Conservation (phyloP, 805 yeast genomes). For the Candida oleophila region DNA sequence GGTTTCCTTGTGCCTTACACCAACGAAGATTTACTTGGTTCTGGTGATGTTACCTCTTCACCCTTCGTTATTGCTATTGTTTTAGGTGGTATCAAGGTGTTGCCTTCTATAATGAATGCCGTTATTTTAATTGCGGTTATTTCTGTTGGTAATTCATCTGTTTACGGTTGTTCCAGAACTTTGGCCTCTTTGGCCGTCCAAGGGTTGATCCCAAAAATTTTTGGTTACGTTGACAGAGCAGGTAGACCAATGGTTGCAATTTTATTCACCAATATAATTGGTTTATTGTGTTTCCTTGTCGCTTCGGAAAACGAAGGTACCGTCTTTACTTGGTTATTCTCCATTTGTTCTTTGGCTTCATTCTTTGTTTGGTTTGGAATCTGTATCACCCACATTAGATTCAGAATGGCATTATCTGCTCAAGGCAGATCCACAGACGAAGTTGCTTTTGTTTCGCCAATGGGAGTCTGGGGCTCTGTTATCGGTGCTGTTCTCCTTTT, state of each 20-base stretch:
- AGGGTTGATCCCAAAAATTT: conserved; percentile 53
- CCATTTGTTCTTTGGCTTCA: conserved; percentile 28
- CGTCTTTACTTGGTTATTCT: conserved; percentile 30
- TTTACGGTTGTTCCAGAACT: conserved; percentile 64
- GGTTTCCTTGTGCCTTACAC: conserved; percentile 55
- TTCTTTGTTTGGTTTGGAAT: conserved; percentile 31
- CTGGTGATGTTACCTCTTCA: conserved; percentile 52
- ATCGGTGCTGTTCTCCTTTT: conserved; percentile 27
- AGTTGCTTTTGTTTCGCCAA: conserved; percentile 24
- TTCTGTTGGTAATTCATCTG: conserved; percentile 68
- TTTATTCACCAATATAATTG: conserved; percentile 19
- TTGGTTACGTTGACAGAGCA: conserved; percentile 28
- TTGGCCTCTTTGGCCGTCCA: conserved; percentile 59
- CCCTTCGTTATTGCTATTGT: conserved; percentile 67
- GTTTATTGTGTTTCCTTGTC: conserved; percentile 28
- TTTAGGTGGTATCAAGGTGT: conserved; percentile 53
- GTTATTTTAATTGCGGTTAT: conserved; percentile 64
- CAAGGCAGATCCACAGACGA: conserved; percentile 29
- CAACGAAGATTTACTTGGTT: conserved; percentile 42
- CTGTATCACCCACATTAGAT: conserved; percentile 29
- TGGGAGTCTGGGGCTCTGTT: conserved; percentile 25
- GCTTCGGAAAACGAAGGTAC: conserved; percentile 14
- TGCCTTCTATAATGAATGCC: conserved; percentile 66
- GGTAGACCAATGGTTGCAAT: conserved; percentile 31
- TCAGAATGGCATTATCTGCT: conserved; percentile 25